A percentile compares a stretch with the other conserved stretches of the same genome.
Evolutionary conservation across 768 basidiomycete species (phyloP).

Genomic region (Floccularia luteovirens): DNA sequence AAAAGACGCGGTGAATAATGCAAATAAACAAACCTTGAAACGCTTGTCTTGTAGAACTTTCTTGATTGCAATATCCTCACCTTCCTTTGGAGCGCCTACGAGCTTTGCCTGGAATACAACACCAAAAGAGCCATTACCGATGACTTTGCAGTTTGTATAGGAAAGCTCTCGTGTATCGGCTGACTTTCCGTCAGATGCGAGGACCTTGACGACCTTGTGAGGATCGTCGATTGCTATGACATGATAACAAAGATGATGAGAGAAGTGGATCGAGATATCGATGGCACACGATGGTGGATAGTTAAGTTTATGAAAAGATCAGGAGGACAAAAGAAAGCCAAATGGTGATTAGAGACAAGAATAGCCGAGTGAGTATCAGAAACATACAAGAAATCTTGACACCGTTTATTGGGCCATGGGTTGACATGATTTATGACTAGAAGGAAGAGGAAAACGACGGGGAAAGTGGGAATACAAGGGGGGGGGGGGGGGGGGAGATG

Average conservation of each 20-base stretch:
- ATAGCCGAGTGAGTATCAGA: conserved; percentile 7
- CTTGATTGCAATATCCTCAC: conserved; percentile 97
- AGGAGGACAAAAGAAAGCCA: conserved; percentile 3
- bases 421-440: conserved; percentile 42
- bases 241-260: conserved; percentile 11
- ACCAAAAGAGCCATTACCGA: conserved; percentile 98
- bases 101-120: conserved; percentile 97
- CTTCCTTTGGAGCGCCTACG: conserved; percentile 52
- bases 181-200: conserved; percentile 91
- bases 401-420: conserved; percentile 79
- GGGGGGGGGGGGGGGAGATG: conserved; percentile 1
- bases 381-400: conserved; percentile 81
- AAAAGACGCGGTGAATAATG: background rate
- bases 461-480: background rate
- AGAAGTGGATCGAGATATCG: conserved; percentile 18
- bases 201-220: conserved; percentile 91
- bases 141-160: conserved; percentile 97
- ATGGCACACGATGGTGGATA: conserved; percentile 24
- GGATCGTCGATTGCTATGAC: conserved; percentile 92
- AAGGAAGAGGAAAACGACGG: conserved; percentile 2
- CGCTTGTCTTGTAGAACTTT: conserved; percentile 99
- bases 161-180: conserved; percentile 82
- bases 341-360: conserved; percentile 16
- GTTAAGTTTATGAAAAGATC: conserved; percentile 8
- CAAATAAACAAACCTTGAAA: conserved; percentile 77